Evolutionary conservation across 108 stramenopile species (phyloP).

Genomic region (Hondaea fermentalgiana): DNA sequence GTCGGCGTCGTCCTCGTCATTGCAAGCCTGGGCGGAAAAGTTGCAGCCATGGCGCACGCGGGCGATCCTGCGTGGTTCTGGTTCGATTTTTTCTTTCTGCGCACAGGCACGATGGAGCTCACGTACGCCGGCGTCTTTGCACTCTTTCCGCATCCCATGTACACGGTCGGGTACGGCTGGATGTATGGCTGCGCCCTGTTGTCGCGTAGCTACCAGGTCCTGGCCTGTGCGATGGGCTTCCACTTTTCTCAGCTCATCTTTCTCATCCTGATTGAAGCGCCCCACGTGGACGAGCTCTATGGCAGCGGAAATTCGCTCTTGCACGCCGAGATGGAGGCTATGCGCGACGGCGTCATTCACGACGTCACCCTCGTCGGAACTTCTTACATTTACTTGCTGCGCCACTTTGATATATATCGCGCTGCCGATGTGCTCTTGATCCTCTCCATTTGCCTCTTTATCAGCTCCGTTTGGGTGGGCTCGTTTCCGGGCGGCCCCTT

Average conservation of each 20-base stretch:
- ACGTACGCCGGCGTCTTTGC: not conserved
- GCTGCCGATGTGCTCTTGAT: not conserved
- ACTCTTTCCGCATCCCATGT: constrained; percentile 13
- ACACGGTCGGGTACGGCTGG: constrained; percentile 3
- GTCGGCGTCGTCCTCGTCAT: not conserved
- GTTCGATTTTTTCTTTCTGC: constrained; percentile 1
- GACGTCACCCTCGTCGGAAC: not conserved
- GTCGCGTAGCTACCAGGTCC: not conserved
- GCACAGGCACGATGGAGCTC: not conserved
- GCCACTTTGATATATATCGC: not conserved
- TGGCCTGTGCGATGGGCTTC: constrained; percentile 3
- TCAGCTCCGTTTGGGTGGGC: not conserved
- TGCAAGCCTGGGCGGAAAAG: not conserved
- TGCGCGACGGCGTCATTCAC: not conserved
- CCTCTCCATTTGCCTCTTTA: not conserved
- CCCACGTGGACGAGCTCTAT: not conserved
- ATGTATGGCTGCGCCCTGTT: not conserved
- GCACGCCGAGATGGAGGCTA: not conserved
- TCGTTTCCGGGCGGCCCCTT: constrained; percentile 13
- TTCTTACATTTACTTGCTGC: not conserved
- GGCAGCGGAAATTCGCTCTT: not conserved
- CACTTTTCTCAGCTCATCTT: constrained; percentile 8
- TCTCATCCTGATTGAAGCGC: not conserved
- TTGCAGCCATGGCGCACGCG: not conserved
- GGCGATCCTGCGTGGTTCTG: not conserved